A percentile compares a stretch with the other conserved stretches of the same genome.
Conservation (phyloP, 176 grass and related monocot species). For the Avena insularis region DNA sequence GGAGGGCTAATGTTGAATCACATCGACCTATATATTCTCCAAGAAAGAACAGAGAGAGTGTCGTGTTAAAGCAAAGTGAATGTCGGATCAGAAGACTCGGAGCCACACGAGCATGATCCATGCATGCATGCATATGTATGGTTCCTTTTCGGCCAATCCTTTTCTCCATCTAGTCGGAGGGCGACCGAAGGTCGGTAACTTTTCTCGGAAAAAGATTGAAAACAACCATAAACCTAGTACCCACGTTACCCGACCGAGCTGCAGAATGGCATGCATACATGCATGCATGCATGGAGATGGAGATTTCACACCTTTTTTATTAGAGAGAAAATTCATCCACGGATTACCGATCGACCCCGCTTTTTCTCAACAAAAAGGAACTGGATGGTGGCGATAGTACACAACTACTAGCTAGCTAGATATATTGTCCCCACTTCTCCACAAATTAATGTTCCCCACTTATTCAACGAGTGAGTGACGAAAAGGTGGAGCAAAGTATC, state of each 20-base stretch:
- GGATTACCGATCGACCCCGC: too few relatives aligned
- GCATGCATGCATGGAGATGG: neutral
- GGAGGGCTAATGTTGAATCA: neutral
- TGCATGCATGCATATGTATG: neutral
- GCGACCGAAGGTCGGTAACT: neutral
- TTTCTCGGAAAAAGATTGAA: neutral
- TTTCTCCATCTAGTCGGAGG: neutral
- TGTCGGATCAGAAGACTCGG: conserved; percentile 1
- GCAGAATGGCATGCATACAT: neutral
- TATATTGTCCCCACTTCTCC: neutral
- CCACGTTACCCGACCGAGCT: neutral
- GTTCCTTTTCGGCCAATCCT: neutral
- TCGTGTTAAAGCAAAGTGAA: conserved; percentile 42
- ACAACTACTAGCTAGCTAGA: too few relatives aligned
- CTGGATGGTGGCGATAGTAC: too few relatives aligned
- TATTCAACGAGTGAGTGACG: neutral
- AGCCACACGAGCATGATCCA: neutral
- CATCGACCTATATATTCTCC: neutral
- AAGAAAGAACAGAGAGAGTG: neutral
- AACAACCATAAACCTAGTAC: neutral
- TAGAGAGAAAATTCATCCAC: too few relatives aligned
- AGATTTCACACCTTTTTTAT: too few relatives aligned
- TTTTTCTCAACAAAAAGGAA: too few relatives aligned
- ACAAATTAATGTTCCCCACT: neutral
- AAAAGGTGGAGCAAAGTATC: neutral